These are phyloP conservation scores for Chrysanthemum seticuspe DNA, from an alignment of 129 eudicot genomes.

Conservation along the genomic window DNA sequence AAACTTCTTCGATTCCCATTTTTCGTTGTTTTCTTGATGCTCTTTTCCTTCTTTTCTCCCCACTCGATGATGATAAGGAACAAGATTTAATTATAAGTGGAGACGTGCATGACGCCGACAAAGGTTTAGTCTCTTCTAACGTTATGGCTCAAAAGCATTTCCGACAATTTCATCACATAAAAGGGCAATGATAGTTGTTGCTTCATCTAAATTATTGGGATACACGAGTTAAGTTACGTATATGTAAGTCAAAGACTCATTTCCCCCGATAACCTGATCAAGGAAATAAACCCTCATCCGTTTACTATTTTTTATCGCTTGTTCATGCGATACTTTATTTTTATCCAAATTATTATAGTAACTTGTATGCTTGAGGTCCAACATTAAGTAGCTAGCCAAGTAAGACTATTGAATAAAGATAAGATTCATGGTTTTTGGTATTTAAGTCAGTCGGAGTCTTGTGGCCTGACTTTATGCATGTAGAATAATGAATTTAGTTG, in stretches of 20 bases:
- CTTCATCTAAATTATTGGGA: background rate
- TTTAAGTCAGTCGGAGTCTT: background rate
- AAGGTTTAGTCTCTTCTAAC: slow-evolving; percentile 10
- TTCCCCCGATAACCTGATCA: too few species aligned
- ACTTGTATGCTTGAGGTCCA: background rate
- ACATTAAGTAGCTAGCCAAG: background rate
- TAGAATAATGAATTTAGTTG: background rate
- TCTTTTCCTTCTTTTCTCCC: slow-evolving; percentile 9
- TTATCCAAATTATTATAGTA: background rate
- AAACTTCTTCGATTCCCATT: slow-evolving; percentile 6
- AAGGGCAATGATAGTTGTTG: slow-evolving; percentile 21
- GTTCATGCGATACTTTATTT: background rate
- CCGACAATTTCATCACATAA: slow-evolving; percentile 40
- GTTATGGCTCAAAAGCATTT: slow-evolving; percentile 45
- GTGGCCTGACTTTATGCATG: background rate
- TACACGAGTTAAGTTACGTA: too few species aligned
- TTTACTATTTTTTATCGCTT: background rate
- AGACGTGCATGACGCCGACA: background rate
- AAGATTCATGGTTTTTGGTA: background rate
- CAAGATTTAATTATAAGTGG: background rate
- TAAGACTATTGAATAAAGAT: background rate
- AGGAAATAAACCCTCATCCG: too few species aligned
- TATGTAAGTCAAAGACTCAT: too few species aligned
- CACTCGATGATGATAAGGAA: background rate
- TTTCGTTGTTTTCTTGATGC: slow-evolving; percentile 14